Percentiles rank a stretch among this genome's conserved stretches.
phyloP scores from a whole-genome alignment of 345 rosid species.

The Hibiscus tridactylites region DNA sequence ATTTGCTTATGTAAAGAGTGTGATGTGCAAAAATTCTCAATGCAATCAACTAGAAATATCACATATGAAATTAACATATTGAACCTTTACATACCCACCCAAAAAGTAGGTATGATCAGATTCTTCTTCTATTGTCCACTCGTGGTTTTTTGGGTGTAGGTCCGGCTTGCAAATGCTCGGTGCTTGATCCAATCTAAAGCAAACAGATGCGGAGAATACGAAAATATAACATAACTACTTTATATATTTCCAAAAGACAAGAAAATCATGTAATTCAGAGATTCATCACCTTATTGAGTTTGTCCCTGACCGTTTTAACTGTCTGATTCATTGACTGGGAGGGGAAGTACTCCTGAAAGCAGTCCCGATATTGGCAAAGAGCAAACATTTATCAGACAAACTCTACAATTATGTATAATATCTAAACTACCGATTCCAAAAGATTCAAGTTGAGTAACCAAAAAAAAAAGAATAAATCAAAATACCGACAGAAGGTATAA shows the following conservation, averaged over 20 bases:
- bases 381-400: not conserved
- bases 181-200: constrained; percentile 20
- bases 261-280: not conserved
- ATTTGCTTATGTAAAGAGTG: not conserved
- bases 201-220: not conserved
- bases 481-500: no score
- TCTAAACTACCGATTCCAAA: not conserved
- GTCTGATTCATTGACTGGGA: constrained; percentile 79
- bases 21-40: not conserved
- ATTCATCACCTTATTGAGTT: constrained; percentile 62
- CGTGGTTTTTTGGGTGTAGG: constrained; percentile 50
- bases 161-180: constrained; percentile 11
- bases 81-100: not conserved
- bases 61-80: not conserved
- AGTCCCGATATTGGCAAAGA: not conserved
- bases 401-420: not conserved
- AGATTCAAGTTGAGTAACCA: not conserved
- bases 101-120: constrained; percentile 26
- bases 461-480: not conserved
- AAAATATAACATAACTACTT: not conserved
- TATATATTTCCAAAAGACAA: not conserved
- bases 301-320: constrained; percentile 57
- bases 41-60: not conserved
- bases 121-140: constrained; percentile 66
- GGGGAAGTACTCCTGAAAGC: constrained; percentile 62